Evolutionary conservation across 148 eudicot genomes (phyloP).

Genomic region (Dysphania ambrosioides): DNA sequence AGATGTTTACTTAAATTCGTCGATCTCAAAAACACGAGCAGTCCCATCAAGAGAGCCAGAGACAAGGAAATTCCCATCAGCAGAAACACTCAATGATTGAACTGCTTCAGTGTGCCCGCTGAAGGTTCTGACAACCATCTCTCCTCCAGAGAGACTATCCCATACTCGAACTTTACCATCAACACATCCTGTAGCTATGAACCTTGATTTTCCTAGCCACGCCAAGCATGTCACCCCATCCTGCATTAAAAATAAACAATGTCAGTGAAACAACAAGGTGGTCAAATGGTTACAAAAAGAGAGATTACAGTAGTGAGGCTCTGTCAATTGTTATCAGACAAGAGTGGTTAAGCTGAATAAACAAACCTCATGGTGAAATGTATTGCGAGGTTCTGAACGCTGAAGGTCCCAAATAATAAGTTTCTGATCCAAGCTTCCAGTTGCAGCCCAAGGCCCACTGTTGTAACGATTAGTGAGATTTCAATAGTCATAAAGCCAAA

Average conservation of each 20-base stretch:
- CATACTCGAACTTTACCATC: conserved; percentile 79
- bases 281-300: not conserved
- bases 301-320: not conserved
- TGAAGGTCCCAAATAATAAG: conserved; percentile 87
- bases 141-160: conserved; percentile 78
- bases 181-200: conserved; percentile 67
- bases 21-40: conserved; percentile 76
- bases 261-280: not conserved
- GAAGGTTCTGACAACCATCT: conserved; percentile 52
- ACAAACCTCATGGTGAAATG: conserved; percentile 77
- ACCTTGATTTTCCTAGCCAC: conserved; percentile 68
- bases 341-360: not conserved
- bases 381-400: conserved; percentile 54
- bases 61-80: conserved; percentile 57
- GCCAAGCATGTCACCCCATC: conserved; percentile 70
- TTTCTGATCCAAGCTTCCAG: conserved; percentile 82
- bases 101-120: conserved; percentile 63
- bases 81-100: conserved; percentile 60
- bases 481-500: no score
- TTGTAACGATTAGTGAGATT: not conserved
- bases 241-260: conserved; percentile 33
- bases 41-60: conserved; percentile 76
- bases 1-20: conserved; percentile 40
- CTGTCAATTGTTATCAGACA: not conserved
- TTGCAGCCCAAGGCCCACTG: conserved; percentile 90